These are phyloP conservation scores for Kurtzmaniella quercitrusa DNA, from an alignment of 1,139 yeast genomes.

Conservation along the genomic window DNA sequence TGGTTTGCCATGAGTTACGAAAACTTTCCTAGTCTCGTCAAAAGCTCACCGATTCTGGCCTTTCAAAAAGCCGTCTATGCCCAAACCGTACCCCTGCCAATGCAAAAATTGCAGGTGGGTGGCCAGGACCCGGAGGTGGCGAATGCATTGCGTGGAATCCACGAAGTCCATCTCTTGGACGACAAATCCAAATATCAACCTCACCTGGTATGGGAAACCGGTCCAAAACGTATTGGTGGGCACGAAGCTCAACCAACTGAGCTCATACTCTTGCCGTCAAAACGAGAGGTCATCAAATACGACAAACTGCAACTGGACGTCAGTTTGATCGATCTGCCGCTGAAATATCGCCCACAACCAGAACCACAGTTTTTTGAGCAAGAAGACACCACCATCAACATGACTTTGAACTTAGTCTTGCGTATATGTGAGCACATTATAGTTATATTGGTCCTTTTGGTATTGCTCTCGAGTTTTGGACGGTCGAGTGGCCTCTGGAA, in stretches of 20 bases:
- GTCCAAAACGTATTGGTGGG: conserved; percentile 23
- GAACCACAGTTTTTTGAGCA: conserved; percentile 7
- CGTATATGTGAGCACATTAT: conserved; percentile 49
- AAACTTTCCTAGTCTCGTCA: conserved; percentile 75
- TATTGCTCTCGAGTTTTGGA: conserved; percentile 27
- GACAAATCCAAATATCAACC: conserved; percentile 37
- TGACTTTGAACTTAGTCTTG: conserved; percentile 14
- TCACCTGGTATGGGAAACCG: conserved; percentile 22
- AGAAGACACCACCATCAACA: conserved; percentile 7
- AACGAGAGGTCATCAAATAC: conserved; percentile 3
- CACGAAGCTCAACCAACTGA: conserved; percentile 1
- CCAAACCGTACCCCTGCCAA: background rate
- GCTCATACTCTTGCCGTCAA: conserved; percentile 18
- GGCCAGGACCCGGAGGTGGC: conserved; percentile 17
- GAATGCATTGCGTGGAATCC: conserved; percentile 49
- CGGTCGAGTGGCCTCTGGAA: conserved; percentile 29
- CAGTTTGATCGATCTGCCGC: background rate
- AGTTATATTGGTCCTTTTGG: conserved; percentile 31
- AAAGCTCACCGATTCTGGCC: conserved; percentile 68
- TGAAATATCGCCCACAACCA: conserved; percentile 2
- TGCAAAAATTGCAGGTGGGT: conserved; percentile 7
- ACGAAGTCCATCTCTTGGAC: conserved; percentile 32
- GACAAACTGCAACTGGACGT: background rate
- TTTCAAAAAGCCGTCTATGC: conserved; percentile 40
- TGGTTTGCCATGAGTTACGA: conserved; percentile 87